Conservation (phyloP, 768 basidiomycete genomes). For the Boletales sp. region DNA sequence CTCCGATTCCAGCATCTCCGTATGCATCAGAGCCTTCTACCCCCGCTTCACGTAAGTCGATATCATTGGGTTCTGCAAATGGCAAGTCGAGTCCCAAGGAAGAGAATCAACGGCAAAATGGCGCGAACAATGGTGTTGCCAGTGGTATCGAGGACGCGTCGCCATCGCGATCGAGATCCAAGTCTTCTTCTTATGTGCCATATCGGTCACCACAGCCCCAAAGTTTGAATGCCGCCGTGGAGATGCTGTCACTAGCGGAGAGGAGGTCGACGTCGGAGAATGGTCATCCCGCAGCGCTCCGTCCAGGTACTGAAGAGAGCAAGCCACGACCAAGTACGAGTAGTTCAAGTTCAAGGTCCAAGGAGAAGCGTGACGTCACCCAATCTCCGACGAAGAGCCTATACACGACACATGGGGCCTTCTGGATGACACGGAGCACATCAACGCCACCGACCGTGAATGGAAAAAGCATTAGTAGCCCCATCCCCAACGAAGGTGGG, state of each 20-base stretch:
- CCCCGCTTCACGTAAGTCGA: slow-evolving; percentile 51
- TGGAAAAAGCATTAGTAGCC: slow-evolving; percentile 65
- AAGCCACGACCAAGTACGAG: slow-evolving; percentile 32
- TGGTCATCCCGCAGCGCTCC: slow-evolving; percentile 17
- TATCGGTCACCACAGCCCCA: slow-evolving; percentile 59
- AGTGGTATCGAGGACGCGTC: slow-evolving; percentile 36
- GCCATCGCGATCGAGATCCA: slow-evolving; percentile 46
- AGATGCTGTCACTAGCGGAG: slow-evolving; percentile 47
- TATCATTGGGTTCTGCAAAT: slow-evolving; percentile 31
- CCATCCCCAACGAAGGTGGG: slow-evolving; percentile 69
- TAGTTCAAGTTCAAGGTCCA: slow-evolving; percentile 24
- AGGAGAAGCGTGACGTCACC: slow-evolving; percentile 32
- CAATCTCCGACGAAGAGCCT: slow-evolving; percentile 46
- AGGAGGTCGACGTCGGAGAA: slow-evolving; percentile 28
- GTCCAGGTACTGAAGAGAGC: slow-evolving; percentile 17
- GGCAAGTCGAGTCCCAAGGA: slow-evolving; percentile 32
- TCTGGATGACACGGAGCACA: slow-evolving; percentile 33
- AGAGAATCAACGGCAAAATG: slow-evolving; percentile 28
- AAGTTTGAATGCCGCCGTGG: slow-evolving; percentile 68
- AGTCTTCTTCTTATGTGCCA: slow-evolving; percentile 53
- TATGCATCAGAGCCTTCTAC: slow-evolving; percentile 59
- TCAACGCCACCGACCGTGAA: slow-evolving; percentile 44
- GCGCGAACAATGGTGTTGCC: slow-evolving; percentile 24
- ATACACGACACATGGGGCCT: slow-evolving; percentile 33
- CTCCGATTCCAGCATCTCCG: slow-evolving; percentile 69